Evolutionary conservation across 2,329 filamentous ascomycete genomes (phyloP).

Genomic region (Monosporascus sp.): DNA sequence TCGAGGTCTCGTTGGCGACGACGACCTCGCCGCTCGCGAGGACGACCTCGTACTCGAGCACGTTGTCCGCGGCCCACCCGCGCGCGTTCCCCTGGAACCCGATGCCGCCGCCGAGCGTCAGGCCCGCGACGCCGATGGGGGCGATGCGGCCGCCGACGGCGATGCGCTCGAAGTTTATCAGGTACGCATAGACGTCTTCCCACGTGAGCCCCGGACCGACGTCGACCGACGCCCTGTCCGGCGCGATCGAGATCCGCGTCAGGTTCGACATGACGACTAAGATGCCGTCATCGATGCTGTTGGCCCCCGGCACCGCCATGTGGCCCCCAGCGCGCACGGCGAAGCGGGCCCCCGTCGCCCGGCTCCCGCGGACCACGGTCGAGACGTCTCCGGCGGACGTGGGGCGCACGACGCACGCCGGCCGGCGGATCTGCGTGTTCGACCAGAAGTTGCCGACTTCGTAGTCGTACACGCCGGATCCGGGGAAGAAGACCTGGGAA

Average conservation of each 20-base stretch:
- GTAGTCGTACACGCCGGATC: slow-evolving; percentile 22
- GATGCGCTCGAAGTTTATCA: slow-evolving; percentile 26
- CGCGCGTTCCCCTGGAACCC: slow-evolving; percentile 40
- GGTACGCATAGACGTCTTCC: slow-evolving; percentile 26
- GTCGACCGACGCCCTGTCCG: slow-evolving; percentile 27
- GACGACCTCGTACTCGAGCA: slow-evolving; percentile 42
- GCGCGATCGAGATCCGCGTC: slow-evolving; percentile 13
- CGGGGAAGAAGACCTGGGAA: slow-evolving; percentile 17
- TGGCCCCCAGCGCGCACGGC: slow-evolving; percentile 28
- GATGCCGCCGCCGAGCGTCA: slow-evolving; percentile 43
- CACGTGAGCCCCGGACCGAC: slow-evolving; percentile 35
- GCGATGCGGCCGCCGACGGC: slow-evolving; percentile 33
- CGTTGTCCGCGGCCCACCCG: slow-evolving; percentile 41
- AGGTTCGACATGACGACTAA: slow-evolving; percentile 3
- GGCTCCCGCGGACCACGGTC: slow-evolving; percentile 16
- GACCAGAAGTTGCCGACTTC: slow-evolving; percentile 30
- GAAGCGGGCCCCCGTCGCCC: slow-evolving; percentile 19
- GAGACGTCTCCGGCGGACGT: slow-evolving; percentile 20
- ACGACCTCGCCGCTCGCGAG: slow-evolving; percentile 39
- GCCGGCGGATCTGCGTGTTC: slow-evolving; percentile 28
- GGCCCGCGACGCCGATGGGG: slow-evolving; percentile 33
- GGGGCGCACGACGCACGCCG: slow-evolving; percentile 29
- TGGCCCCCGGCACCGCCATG: slow-evolving; percentile 21
- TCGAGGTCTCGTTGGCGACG: slow-evolving; percentile 30
- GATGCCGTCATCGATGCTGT: slow-evolving; percentile 4